Conservation (phyloP, 2,329 filamentous ascomycete species). For the Mycogone perniciosa region DNA sequence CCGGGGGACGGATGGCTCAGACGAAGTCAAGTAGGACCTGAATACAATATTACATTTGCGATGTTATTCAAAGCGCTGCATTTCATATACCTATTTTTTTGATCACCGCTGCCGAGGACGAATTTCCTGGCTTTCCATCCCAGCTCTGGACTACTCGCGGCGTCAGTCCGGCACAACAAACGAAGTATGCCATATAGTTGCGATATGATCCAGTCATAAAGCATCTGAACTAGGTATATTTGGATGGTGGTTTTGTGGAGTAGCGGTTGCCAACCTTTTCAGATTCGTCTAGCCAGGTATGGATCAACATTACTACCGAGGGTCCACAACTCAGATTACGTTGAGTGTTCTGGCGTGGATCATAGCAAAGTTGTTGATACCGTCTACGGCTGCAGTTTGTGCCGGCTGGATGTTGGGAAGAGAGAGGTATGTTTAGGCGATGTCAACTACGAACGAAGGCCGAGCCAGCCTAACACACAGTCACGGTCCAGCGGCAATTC, state of each 20-base stretch:
- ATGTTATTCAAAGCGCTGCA: slow-evolving; percentile 18
- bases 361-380: neutral
- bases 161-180: slow-evolving; percentile 6
- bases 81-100: slow-evolving; percentile 15
- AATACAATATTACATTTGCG: slow-evolving; percentile 12
- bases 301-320: neutral
- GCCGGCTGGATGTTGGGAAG: neutral
- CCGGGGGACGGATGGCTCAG: slow-evolving; percentile 33
- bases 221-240: neutral
- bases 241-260: neutral
- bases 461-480: neutral
- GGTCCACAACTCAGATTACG: neutral
- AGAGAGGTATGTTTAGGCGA: neutral
- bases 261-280: neutral
- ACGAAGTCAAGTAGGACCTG: slow-evolving; percentile 38
- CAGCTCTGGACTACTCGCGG: slow-evolving; percentile 15
- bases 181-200: slow-evolving; percentile 12
- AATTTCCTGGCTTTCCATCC: slow-evolving; percentile 19
- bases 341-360: neutral
- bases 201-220: slow-evolving; percentile 14
- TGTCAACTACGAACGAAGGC: neutral
- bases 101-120: slow-evolving; percentile 17
- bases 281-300: neutral
- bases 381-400: neutral
- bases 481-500: neutral